These are phyloP conservation scores for Fusarium sp. DNA, from an alignment of 2,329 filamentous ascomycete genomes.

Conservation along the genomic window DNA sequence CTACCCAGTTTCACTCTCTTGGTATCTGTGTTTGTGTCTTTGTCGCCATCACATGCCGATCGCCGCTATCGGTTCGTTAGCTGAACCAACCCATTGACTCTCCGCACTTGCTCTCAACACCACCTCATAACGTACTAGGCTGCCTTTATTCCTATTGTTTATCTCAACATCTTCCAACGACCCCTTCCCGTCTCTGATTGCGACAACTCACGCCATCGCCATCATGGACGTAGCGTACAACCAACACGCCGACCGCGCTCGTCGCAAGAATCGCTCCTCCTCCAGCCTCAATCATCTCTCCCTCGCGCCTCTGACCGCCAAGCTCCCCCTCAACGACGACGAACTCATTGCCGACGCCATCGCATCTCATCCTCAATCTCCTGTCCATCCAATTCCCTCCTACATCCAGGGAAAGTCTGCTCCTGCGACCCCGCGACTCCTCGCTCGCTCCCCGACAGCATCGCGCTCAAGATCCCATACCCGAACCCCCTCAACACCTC, in stretches of 20 bases:
- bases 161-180: background rate
- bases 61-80: conserved; percentile 31
- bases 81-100: conserved; percentile 27
- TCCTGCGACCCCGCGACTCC: conserved; percentile 74
- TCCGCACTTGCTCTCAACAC: conserved; percentile 36
- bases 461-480: conserved; percentile 63
- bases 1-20: conserved; percentile 20
- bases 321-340: conserved; percentile 70
- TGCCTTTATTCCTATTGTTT: conserved; percentile 7
- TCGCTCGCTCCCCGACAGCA: conserved; percentile 70
- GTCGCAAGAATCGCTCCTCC: conserved; percentile 71
- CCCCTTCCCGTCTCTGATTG: background rate
- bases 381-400: conserved; percentile 56
- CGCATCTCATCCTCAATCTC: conserved; percentile 45
- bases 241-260: conserved; percentile 70
- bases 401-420: conserved; percentile 75
- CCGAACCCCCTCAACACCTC: conserved; percentile 58
- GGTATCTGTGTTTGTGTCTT: conserved; percentile 10
- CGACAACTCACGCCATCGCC: background rate
- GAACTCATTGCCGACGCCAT: conserved; percentile 60
- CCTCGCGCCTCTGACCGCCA: conserved; percentile 75
- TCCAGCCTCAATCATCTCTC: conserved; percentile 73
- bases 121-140: conserved; percentile 18
- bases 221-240: conserved; percentile 73
- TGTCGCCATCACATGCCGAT: conserved; percentile 44